phyloP scores from a whole-genome alignment of 179 eudicot genomes.

The Camellia oleifera region DNA sequence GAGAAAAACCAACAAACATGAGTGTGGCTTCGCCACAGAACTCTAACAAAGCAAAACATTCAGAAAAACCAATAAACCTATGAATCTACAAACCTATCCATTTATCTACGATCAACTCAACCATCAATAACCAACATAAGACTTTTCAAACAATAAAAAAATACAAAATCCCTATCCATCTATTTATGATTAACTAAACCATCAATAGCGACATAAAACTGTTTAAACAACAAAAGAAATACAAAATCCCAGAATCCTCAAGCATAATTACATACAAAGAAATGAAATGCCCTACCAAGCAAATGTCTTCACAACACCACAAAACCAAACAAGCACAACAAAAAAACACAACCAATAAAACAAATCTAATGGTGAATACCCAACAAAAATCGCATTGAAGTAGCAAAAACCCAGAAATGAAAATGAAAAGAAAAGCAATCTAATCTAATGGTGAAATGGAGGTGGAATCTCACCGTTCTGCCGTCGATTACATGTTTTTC shows the following conservation, averaged over 20 bases:
- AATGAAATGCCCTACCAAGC: background rate
- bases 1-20: background rate
- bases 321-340: background rate
- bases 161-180: too few relatives aligned
- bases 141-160: too few relatives aligned
- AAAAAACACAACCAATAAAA: background rate
- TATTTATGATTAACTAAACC: background rate
- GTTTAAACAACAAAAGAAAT: background rate
- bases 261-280: background rate
- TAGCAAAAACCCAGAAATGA: background rate
- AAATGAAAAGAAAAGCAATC: background rate
- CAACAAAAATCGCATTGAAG: background rate
- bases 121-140: too few relatives aligned
- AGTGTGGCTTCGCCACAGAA: background rate
- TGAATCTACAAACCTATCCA: background rate
- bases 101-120: background rate
- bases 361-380: background rate
- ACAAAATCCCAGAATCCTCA: background rate
- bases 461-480: conserved; percentile 40
- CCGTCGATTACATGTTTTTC: conserved; percentile 76
- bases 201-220: background rate
- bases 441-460: background rate
- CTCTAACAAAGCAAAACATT: background rate
- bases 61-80: background rate
- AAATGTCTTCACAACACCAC: background rate